Conservation (phyloP, 2,329 filamentous ascomycete species). For the Aspergillus ochraceoroseus region DNA sequence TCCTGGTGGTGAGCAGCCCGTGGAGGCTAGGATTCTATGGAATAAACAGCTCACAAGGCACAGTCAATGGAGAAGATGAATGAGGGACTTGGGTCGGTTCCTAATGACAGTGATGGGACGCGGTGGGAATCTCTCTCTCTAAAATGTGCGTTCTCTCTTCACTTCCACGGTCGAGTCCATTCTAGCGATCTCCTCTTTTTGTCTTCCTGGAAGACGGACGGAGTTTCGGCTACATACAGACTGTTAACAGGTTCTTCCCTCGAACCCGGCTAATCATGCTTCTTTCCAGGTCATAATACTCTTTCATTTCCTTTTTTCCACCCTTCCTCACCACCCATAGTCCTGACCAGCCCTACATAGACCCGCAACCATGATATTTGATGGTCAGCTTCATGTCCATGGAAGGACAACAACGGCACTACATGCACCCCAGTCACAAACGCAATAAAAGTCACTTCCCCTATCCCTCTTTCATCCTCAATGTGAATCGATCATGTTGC, state of each 20-base stretch:
- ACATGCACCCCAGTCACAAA: slow-evolving; percentile 16
- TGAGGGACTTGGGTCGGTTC: too few relatives aligned
- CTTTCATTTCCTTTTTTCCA: neutral
- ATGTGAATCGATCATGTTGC: slow-evolving; percentile 2
- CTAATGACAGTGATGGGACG: too few relatives aligned
- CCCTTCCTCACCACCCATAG: neutral
- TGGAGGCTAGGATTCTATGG: neutral
- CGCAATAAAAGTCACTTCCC: slow-evolving; percentile 10
- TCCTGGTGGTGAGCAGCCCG: neutral
- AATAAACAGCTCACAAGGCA: neutral
- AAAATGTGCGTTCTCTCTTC: neutral
- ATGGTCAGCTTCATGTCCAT: neutral
- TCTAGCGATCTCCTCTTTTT: neutral
- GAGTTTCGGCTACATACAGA: slow-evolving; percentile 9
- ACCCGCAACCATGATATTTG: slow-evolving; percentile 5
- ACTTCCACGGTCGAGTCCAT: slow-evolving; percentile 4
- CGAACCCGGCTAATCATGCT: neutral
- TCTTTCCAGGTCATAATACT: slow-evolving; percentile 1
- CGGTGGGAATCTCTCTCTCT: too few relatives aligned
- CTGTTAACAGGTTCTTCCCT: neutral
- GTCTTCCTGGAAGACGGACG: neutral
- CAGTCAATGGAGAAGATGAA: too few relatives aligned
- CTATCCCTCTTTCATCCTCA: slow-evolving; percentile 8
- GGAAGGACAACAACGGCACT: slow-evolving; percentile 14
- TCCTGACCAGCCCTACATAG: slow-evolving; percentile 3